These are phyloP conservation scores for Vaccinium macrocarpon DNA, from an alignment of 148 eudicot genomes.

Conservation along the genomic window DNA sequence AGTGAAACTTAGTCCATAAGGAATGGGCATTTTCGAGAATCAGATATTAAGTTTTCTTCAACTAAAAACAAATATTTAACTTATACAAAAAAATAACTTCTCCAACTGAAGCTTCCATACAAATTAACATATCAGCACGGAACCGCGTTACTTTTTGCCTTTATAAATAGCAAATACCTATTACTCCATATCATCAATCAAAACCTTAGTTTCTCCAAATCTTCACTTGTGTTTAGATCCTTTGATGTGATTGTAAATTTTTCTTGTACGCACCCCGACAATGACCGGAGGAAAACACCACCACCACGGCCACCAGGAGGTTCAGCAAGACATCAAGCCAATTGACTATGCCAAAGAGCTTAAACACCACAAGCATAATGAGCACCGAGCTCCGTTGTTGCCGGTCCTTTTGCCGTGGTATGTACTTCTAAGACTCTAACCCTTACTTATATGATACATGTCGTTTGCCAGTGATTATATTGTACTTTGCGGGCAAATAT, in stretches of 20 bases:
- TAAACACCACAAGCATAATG: slow-evolving; percentile 40
- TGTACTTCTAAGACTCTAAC: neutral
- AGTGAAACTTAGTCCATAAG: neutral
- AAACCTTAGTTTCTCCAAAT: neutral
- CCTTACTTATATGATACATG: too few relatives aligned
- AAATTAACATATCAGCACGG: neutral
- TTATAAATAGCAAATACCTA: neutral
- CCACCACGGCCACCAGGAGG: neutral
- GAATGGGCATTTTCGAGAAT: neutral
- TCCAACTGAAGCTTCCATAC: neutral
- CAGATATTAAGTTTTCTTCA: neutral
- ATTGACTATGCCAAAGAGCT: slow-evolving; percentile 30
- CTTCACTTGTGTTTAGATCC: neutral
- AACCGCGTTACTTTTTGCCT: neutral
- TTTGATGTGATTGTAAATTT: neutral
- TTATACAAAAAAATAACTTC: neutral
- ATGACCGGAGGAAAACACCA: slow-evolving; percentile 16
- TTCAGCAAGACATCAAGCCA: slow-evolving; percentile 6
- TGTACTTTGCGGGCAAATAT: too few relatives aligned
- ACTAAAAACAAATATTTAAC: neutral
- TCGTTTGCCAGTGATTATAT: too few relatives aligned
- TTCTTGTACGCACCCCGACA: neutral
- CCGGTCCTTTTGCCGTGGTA: slow-evolving; percentile 52
- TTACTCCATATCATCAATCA: neutral
- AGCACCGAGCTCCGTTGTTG: slow-evolving; percentile 31